Base-by-base conservation (phyloP, 176 grass and related monocot species). In the Aegilops bicornis region DNA sequence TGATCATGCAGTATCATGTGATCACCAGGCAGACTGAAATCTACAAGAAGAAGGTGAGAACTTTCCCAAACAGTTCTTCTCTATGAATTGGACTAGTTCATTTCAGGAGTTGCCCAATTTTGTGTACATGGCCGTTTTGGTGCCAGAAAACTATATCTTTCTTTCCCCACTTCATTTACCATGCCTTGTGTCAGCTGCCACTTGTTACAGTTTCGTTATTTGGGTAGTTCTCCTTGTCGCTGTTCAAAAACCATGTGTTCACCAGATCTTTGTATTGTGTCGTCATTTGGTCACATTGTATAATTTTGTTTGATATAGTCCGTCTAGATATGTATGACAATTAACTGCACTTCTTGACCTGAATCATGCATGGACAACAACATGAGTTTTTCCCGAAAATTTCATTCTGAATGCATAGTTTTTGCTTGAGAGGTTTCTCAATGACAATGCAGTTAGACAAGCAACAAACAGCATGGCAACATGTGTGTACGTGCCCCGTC, bases 31-130 rank as follows among this genome's bases (percentile, higher is more conserved):
- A 96, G 83, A 99, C 94, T 30, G 94, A 96, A 14, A 99, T 90
- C 63, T 96, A 88, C 73, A 96, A 94, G 84, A 99, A 94, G 81
- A 99, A 99, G 97, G 97, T 94, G 87, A 89, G 33, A 50, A 60
- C 9, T 24, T 72, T 27, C 5, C 5, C n/a, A 4, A 11, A 22
- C 54, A 9, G 3, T 77, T 37, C 1, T 11, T 7, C 13, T 30
- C 23, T 50, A 43, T 48, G 13, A 47, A 75, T 19, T 50, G 16
- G 3, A 29, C 5, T 14, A 54, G 50, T 25, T 23, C 37, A 77
- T 37, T 23, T 52, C n/a, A 76, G 19, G 1, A 82, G 43, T 17
- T 32, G 8, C 7, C 27, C 7, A 68, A 69, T 82, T 68, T 50
- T 27, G 43, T 17, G 32, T 64, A 3, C 9, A 7, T 50, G 25